Evolutionary conservation across 1,139 yeast genomes (phyloP), one percentile per base, ranked within the genome.

Genomic region (Magnusiomyces paraingens): DNA sequence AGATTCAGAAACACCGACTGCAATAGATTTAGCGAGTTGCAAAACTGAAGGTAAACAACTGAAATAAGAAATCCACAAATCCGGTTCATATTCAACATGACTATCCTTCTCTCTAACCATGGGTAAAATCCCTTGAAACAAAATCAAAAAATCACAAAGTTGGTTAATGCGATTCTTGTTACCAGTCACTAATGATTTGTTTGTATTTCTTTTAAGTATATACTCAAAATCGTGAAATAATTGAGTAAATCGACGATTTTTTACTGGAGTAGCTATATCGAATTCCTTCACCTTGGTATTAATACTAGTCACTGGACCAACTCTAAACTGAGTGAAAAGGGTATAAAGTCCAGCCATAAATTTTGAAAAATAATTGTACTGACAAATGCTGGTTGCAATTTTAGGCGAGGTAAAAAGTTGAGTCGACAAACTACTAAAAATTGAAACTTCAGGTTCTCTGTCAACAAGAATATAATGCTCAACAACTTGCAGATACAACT

Each of bases 71-170:
- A 93, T 83, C 75, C 93, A 91, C 53, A 86, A 90, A 20, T 88
- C 89, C 48, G 84, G 84, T 65, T 93, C 99, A 65, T 86, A 93
- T 65, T 91, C 97, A 12, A 93, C 89, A 67, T 93, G 99, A 56
- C 81, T 83, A 14, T 79, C 76, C n/a, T 82, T 80, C 64, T 89
- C 96, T 58, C 98, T 76, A 60, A 77, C 79, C 63, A 89, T 72
- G 0, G 86, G 84, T 0, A 95, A 86, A 52, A 83, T 78, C 2
- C 95, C 94, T 67, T 91, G 96, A 65, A 91, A 89, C 29, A 88
- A 73, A 26, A 79, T 75, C 52, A 86, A 68, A 52, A 84, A 79
- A 64, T 82, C 93, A 58, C 84, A 81, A 2, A 83, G 79, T 62
- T 73, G 81, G 1, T 70, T 62, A 20, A 80, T 66, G 39, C 71